Evolutionary conservation across 2,329 filamentous ascomycete genomes (phyloP), one percentile per base, ranked within the genome.

Genomic region (Exophiala dermatitidis): DNA sequence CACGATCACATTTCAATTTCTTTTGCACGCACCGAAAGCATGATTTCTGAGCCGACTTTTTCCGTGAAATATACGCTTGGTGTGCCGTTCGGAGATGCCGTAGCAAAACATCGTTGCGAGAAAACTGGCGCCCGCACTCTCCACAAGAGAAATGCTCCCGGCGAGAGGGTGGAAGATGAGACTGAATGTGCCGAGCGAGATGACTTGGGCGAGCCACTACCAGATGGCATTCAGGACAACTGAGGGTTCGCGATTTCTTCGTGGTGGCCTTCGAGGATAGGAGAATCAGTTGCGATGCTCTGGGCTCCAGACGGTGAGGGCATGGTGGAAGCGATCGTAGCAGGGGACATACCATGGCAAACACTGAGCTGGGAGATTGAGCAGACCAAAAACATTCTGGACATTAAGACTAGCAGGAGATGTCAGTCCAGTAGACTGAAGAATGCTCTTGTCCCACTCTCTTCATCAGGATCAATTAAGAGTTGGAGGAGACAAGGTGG

Each of bases 1-100:
- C 41, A 10, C 57, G 50, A 37, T 59, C 51, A 32, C 57, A 59
- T 36, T 54, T 59, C 40, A 59, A 34, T 38, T 59, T 59, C 43
- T 59, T 59, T 19, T 52, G 53, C 36, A 56, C 57, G 37, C 57
- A 59, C 8, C 57, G 57, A 47, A 57, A 59, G 37, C 57, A 59
- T 19, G 53, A 57, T 41, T 53, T 59, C 42, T 57, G 57, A 6
- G 57, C 51, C 7, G 47, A 52, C 42, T 47, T 48, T 30, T 53
- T 55, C 8, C 53, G 53, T 30, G 46, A 40, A 5, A 50, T 52
- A 31, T 38, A 53, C 33, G 53, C 47, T 43, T 59, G 56, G 29
- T 59, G 56, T 10, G 56, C 53, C 8, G 53, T 59, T 5, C 56
- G 56, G 32, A 59, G 53, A 40, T 59, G 56, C 19, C 56, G 53